phyloP scores from a whole-genome alignment of 2,329 filamentous ascomycete species.

The Phialocephala subalpina region DNA sequence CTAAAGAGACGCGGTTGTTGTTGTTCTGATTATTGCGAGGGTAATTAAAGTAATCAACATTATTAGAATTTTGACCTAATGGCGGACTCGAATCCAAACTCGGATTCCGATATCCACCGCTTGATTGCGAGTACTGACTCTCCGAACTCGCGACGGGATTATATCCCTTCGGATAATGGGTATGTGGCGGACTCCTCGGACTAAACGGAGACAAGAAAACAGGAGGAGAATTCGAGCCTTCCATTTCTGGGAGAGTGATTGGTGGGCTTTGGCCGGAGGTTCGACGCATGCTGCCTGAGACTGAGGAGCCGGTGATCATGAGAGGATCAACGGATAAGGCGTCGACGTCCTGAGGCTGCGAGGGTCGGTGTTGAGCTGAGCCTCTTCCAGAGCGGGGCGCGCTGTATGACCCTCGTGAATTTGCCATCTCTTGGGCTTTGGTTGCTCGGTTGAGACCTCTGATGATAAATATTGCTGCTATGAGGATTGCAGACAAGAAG shows the following conservation, averaged over 20 bases:
- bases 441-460: slow-evolving; percentile 52
- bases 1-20: slow-evolving; percentile 28
- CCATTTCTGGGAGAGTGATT: slow-evolving; percentile 31
- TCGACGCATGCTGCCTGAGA: slow-evolving; percentile 28
- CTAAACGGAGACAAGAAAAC: slow-evolving; percentile 31
- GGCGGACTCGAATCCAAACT: slow-evolving; percentile 32
- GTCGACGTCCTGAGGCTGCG: slow-evolving; percentile 32
- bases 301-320: slow-evolving; percentile 37
- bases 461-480: slow-evolving; percentile 57
- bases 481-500: slow-evolving; percentile 56
- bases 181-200: slow-evolving; percentile 28
- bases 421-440: slow-evolving; percentile 45
- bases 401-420: slow-evolving; percentile 33
- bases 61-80: slow-evolving; percentile 25
- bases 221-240: slow-evolving; percentile 30
- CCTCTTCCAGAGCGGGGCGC: slow-evolving; percentile 15
- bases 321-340: slow-evolving; percentile 41
- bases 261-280: slow-evolving; percentile 22
- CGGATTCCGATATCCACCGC: slow-evolving; percentile 24
- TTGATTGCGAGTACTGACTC: slow-evolving; percentile 23
- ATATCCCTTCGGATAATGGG: slow-evolving; percentile 33
- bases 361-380: slow-evolving; percentile 13
- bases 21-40: slow-evolving; percentile 21
- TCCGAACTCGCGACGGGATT: slow-evolving; percentile 34
- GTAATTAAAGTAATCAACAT: slow-evolving; percentile 31